A percentile compares a stretch with the other conserved stretches of the same genome.
phyloP scores from a whole-genome alignment of 257 asterid species.

The Buddleja alternifolia region DNA sequence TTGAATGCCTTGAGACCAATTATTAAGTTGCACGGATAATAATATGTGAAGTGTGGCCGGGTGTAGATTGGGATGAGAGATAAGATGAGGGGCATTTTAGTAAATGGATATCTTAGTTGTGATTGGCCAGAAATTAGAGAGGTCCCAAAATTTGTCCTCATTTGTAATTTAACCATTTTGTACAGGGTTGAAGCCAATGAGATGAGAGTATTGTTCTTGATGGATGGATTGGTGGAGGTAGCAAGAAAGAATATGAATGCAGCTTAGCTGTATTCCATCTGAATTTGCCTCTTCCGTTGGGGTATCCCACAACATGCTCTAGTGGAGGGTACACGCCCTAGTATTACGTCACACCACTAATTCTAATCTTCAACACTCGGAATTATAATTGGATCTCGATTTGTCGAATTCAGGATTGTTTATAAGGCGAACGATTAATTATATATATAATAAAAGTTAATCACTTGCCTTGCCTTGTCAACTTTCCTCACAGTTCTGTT shows the following conservation, averaged over 20 bases:
- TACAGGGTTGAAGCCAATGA: slow-evolving; percentile 21
- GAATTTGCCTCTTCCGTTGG: slow-evolving; percentile 17
- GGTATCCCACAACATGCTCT: slow-evolving; percentile 14
- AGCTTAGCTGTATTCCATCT: slow-evolving; percentile 43
- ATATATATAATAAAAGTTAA: too few species aligned
- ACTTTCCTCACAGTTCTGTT: too few species aligned
- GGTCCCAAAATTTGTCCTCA: slow-evolving; percentile 34
- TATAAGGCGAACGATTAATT: too few species aligned
- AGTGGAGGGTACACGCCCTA: slow-evolving; percentile 37
- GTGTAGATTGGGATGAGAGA: not conserved
- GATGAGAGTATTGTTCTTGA: too few species aligned
- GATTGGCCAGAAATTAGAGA: not conserved
- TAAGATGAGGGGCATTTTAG: slow-evolving; percentile 14
- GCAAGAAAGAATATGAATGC: not conserved
- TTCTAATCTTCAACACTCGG: too few species aligned
- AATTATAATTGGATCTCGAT: too few species aligned
- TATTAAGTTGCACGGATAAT: too few species aligned
- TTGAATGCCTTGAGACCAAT: too few species aligned
- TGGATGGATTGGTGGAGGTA: slow-evolving; percentile 10
- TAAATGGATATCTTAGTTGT: not conserved
- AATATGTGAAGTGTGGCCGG: too few species aligned
- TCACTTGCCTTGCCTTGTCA: too few species aligned
- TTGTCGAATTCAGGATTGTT: too few species aligned
- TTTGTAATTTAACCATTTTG: slow-evolving; percentile 17
- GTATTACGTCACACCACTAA: too few species aligned